Conservation (phyloP, 2,329 filamentous ascomycete genomes). For the Calonectria naviculata region DNA sequence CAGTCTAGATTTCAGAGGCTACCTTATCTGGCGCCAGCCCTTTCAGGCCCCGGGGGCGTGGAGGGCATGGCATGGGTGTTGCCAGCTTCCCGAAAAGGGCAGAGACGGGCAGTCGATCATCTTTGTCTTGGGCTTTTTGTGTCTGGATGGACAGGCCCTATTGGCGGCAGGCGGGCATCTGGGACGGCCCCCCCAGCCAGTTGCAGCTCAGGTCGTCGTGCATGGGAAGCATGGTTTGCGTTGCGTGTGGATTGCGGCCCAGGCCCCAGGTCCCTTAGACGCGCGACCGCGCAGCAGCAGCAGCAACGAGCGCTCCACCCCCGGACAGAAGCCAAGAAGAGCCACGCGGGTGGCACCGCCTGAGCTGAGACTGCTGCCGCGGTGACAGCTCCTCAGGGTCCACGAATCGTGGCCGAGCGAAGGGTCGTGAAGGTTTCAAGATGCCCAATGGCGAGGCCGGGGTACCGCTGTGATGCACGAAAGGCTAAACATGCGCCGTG, state of each 20-base stretch:
- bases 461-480: not conserved
- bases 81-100: conserved; percentile 20
- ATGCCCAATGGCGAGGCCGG: not conserved
- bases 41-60: not conserved
- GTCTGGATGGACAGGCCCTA: not conserved
- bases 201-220: not conserved
- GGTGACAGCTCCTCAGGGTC: too few species aligned
- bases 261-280: not conserved
- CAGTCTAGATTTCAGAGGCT: not conserved
- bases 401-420: too few species aligned
- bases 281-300: not conserved
- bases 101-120: not conserved
- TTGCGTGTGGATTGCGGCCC: not conserved
- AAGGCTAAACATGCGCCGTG: not conserved
- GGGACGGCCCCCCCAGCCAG: not conserved
- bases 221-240: not conserved
- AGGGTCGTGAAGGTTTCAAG: too few species aligned
- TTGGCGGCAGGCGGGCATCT: not conserved
- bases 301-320: conserved; percentile 8
- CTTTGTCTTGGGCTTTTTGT: not conserved
- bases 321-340: not conserved
- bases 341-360: conserved; percentile 13
- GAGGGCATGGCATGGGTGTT: conserved; percentile 4
- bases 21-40: conserved; percentile 16
- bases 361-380: not conserved